These are phyloP conservation scores for Microcyclosporella mali DNA, from an alignment of 2,329 filamentous ascomycete species.

Conservation along the genomic window DNA sequence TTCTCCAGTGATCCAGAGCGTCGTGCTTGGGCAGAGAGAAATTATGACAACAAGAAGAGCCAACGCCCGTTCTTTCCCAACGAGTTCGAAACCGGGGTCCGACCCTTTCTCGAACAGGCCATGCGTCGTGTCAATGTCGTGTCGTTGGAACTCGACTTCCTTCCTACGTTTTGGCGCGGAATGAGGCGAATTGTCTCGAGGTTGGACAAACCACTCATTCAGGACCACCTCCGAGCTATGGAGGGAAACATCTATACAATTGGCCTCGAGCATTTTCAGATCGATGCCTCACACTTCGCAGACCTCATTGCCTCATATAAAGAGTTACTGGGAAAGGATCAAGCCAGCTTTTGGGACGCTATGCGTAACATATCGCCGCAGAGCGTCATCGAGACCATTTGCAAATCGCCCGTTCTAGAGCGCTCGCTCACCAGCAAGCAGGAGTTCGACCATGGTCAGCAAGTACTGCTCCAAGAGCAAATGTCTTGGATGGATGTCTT, in stretches of 20 bases:
- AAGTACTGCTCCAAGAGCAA: slow-evolving; percentile 53
- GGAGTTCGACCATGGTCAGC: slow-evolving; percentile 41
- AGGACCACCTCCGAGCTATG: slow-evolving; percentile 70
- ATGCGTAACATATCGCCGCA: slow-evolving; percentile 74
- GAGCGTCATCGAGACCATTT: slow-evolving; percentile 76
- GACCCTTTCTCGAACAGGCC: slow-evolving; percentile 62
- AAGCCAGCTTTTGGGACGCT: slow-evolving; percentile 80
- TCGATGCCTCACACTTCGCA: slow-evolving; percentile 51
- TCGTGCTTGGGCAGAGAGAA: slow-evolving; percentile 60
- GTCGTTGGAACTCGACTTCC: slow-evolving; percentile 46
- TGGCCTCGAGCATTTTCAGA: slow-evolving; percentile 57
- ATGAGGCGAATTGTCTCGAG: slow-evolving; percentile 67
- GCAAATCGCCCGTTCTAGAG: slow-evolving; percentile 62
- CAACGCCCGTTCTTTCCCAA: slow-evolving; percentile 57
- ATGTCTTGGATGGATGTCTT: slow-evolving; percentile 75
- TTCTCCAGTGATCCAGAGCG: slow-evolving; percentile 65
- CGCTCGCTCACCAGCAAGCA: slow-evolving; percentile 52
- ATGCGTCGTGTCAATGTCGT: slow-evolving; percentile 57
- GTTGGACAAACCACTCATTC: slow-evolving; percentile 67
- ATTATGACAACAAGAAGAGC: slow-evolving; percentile 59
- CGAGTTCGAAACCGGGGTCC: slow-evolving; percentile 84
- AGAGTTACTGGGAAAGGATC: slow-evolving; percentile 65
- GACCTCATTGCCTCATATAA: slow-evolving; percentile 66
- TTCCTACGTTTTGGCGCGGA: slow-evolving; percentile 74
- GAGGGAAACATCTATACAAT: slow-evolving; percentile 62